These are phyloP conservation scores for Corylus heterophylla DNA, from an alignment of 306 rosid species.

Conservation along the genomic window DNA sequence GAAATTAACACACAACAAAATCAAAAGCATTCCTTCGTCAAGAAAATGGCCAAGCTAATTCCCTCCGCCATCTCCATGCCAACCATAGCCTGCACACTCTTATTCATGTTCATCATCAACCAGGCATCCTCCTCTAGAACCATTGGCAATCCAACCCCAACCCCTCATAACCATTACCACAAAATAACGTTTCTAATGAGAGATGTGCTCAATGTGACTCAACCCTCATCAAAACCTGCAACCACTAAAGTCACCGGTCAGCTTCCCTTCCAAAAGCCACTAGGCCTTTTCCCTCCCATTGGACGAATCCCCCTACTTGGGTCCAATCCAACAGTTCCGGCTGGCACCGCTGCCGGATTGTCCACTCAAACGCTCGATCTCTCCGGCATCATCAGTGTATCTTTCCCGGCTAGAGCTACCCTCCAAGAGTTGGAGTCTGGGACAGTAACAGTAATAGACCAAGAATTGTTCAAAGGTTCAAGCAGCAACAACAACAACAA, in stretches of 20 bases:
- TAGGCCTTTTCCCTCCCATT: slow-evolving; percentile 48
- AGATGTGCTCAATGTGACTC: slow-evolving; percentile 47
- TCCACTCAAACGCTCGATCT: slow-evolving; percentile 54
- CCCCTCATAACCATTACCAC: slow-evolving; percentile 40
- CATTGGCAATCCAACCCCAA: slow-evolving; percentile 40
- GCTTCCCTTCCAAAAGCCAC: slow-evolving; percentile 58
- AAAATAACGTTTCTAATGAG: slow-evolving; percentile 57
- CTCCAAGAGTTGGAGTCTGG: slow-evolving; percentile 67
- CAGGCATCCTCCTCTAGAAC: slow-evolving; percentile 47
- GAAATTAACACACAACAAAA: slow-evolving; percentile 10
- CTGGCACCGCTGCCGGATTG: not conserved
- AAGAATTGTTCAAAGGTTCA: slow-evolving; percentile 41
- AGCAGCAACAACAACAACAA: slow-evolving; percentile 3
- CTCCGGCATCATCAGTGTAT: slow-evolving; percentile 51
- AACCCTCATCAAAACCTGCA: slow-evolving; percentile 30
- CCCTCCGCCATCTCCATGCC: slow-evolving; percentile 25
- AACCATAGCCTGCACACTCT: slow-evolving; percentile 25
- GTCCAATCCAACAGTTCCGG: slow-evolving; percentile 34
- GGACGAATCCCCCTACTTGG: slow-evolving; percentile 51
- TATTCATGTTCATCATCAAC: slow-evolving; percentile 25
- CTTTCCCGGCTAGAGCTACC: slow-evolving; percentile 54
- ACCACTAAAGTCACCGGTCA: slow-evolving; percentile 30
- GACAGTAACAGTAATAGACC: slow-evolving; percentile 48
- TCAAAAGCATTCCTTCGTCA: slow-evolving; percentile 18
- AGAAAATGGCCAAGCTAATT: slow-evolving; percentile 44